Evolutionary conservation across 768 basidiomycete genomes (phyloP).

Genomic region (Leucosporidium yakuticum): DNA sequence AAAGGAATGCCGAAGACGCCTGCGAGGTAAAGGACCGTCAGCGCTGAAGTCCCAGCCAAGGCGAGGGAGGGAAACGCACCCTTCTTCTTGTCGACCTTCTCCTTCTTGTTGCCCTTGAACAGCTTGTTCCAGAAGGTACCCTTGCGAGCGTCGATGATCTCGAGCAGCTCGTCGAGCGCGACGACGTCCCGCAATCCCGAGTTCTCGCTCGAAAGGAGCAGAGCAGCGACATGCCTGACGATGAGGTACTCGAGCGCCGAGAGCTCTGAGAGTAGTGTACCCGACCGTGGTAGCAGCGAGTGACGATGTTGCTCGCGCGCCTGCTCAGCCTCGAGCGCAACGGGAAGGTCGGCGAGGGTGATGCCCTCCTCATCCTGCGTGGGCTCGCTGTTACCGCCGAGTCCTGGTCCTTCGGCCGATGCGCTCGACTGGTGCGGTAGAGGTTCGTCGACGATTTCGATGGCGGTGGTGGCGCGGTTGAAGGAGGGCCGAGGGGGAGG

Average conservation of each 20-base stretch:
- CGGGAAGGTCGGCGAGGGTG: constrained; percentile 89
- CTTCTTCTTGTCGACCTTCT: constrained; percentile 64
- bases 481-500: constrained; percentile 24
- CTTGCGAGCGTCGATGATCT: constrained; percentile 87
- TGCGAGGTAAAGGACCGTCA: constrained; percentile 44
- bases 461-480: constrained; percentile 28
- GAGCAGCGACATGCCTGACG: constrained; percentile 82
- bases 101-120: constrained; percentile 71
- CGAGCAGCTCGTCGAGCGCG: constrained; percentile 77
- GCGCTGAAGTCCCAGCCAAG: accelerated
- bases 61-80: constrained; percentile 50
- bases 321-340: constrained; percentile 84
- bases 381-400: constrained; percentile 39
- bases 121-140: constrained; percentile 92
- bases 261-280: constrained; percentile 74
- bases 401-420: constrained; percentile 59
- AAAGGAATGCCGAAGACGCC: constrained; percentile 91
- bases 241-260: constrained; percentile 78
- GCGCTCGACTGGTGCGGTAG: constrained; percentile 41
- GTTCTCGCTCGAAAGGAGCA: constrained; percentile 58
- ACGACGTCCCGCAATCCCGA: constrained; percentile 63
- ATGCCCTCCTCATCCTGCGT: constrained; percentile 65
- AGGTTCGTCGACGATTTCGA: constrained; percentile 33
- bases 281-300: constrained; percentile 1
- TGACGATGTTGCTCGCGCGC: constrained; percentile 48